Conservation (phyloP, 2,329 filamentous ascomycete genomes). For the Trichoderma lentiforme region DNA sequence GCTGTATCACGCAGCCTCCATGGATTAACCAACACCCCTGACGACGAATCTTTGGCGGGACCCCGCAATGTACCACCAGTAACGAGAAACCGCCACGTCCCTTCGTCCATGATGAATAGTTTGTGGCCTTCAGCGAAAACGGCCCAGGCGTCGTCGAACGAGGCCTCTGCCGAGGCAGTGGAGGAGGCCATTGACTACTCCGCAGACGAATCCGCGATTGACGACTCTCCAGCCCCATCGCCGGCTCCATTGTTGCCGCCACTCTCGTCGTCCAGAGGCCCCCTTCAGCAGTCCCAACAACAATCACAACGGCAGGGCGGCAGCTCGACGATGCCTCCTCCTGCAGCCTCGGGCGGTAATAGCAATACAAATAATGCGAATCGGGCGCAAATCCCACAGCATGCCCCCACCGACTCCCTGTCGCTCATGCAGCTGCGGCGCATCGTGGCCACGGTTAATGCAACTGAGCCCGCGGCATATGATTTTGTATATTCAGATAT, state of each 20-base stretch:
- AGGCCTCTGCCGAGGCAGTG: conserved; percentile 43
- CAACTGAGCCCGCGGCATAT: conserved; percentile 68
- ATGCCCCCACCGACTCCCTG: conserved; percentile 61
- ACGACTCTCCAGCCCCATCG: conserved; percentile 35
- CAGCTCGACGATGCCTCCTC: not conserved
- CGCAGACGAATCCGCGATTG: conserved; percentile 33
- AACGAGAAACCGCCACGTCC: conserved; percentile 14
- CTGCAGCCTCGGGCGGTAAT: not conserved
- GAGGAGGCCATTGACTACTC: conserved; percentile 19
- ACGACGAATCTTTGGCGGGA: conserved; percentile 5
- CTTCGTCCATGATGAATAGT: conserved; percentile 41
- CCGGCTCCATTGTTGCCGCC: conserved; percentile 31
- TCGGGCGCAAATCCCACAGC: conserved; percentile 35
- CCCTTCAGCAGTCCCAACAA: conserved; percentile 18
- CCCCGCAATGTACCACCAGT: conserved; percentile 21
- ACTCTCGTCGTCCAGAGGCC: conserved; percentile 19
- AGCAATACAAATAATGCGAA: conserved; percentile 21
- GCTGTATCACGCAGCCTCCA: not conserved
- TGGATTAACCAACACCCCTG: not conserved
- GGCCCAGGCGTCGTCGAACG: conserved; percentile 34
- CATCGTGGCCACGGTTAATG: conserved; percentile 71
- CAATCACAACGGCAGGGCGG: conserved; percentile 11
- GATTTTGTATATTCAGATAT: conserved; percentile 79
- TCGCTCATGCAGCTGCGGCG: conserved; percentile 71
- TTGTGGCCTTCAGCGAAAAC: conserved; percentile 41